Base-by-base conservation (phyloP, 768 basidiomycete genomes). In the Hirschioporus abietinus region DNA sequence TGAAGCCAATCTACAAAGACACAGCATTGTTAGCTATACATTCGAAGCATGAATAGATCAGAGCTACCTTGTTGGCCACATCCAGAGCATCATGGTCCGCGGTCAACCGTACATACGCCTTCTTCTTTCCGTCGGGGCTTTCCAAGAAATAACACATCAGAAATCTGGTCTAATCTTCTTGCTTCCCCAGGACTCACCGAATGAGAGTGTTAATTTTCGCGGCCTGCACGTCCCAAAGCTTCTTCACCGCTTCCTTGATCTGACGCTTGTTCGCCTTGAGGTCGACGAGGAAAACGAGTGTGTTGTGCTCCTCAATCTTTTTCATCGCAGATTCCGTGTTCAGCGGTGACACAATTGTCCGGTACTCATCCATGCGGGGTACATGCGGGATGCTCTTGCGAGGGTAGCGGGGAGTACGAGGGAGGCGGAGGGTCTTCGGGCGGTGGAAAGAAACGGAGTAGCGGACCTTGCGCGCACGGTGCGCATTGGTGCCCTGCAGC, bases 291-390 rank as follows among this genome's bases (percentile, higher is more conserved):
- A 99, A 99, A 68, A 99, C 97, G 67, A 99, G 87, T 35, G 97
- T 99, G 81, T 99, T 99, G 85, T 98, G 90, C 80, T 98, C 96
- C 85, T 99, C 96, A 67, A 99, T 99, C 88, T 99, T 97, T 88
- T 98, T 96, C 96, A 99, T 98, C 69, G 96, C 96, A 15, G 88
- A 90, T 80, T 99, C 96, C 18, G 95, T 96, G 88, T 95, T 96
- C 78, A 95, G 78, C 20, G 93, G 93, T 91, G 89, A 91, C 66
- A 94, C 88, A 75, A 98, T 93, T 59, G 93, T 95, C 80, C 95
- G 85, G 86, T 89, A 97, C 79, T 96, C 92, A 76, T 99, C 97
- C 93, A 98, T 95, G 70, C 96, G 83, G 30, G 95, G 94, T 3
- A 86, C 88, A 84, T 97, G 95, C 62, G 90, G 89, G 72, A 99